phyloP scores from a whole-genome alignment of 768 basidiomycete genomes.

The Tulasnella sp. region DNA sequence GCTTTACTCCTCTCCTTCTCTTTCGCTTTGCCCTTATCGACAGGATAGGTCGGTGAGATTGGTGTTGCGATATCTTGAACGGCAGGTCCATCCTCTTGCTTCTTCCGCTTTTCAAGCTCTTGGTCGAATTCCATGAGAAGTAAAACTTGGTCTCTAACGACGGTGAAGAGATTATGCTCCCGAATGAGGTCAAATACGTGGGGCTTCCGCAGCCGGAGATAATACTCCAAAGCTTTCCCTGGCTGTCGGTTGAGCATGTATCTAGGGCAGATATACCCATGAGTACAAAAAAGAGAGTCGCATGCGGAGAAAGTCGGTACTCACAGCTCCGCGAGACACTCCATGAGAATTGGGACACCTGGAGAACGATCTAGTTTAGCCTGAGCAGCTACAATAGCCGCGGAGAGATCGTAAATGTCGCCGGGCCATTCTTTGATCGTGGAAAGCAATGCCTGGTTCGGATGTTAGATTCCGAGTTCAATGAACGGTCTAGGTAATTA shows the following conservation, averaged over 20 bases:
- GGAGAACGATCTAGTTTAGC: slow-evolving; percentile 63
- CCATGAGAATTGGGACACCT: slow-evolving; percentile 66
- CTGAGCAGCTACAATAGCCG: slow-evolving; percentile 83
- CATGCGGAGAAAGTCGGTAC: slow-evolving; percentile 24
- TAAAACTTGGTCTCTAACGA: slow-evolving; percentile 88
- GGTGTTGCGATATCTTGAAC: background rate
- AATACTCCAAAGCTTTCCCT: slow-evolving; percentile 87
- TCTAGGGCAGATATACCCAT: slow-evolving; percentile 35
- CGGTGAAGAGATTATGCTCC: slow-evolving; percentile 89
- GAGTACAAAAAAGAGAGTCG: background rate
- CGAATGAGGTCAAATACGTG: slow-evolving; percentile 92
- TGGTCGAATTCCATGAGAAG: slow-evolving; percentile 92
- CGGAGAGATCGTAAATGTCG: slow-evolving; percentile 79
- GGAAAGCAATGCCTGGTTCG: slow-evolving; percentile 54
- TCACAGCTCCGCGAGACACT: slow-evolving; percentile 86
- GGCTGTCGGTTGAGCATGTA: slow-evolving; percentile 85
- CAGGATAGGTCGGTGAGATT: slow-evolving; percentile 8
- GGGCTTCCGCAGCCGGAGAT: slow-evolving; percentile 73
- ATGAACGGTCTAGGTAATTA: background rate
- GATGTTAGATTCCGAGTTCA: background rate
- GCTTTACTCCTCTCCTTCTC: slow-evolving; percentile 35
- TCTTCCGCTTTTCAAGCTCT: slow-evolving; percentile 60
- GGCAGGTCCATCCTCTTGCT: slow-evolving; percentile 33
- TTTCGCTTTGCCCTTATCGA: slow-evolving; percentile 22
- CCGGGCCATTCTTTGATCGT: slow-evolving; percentile 86